phyloP scores from a whole-genome alignment of 1,139 yeast species.

The Sugiyamaella japonica region DNA sequence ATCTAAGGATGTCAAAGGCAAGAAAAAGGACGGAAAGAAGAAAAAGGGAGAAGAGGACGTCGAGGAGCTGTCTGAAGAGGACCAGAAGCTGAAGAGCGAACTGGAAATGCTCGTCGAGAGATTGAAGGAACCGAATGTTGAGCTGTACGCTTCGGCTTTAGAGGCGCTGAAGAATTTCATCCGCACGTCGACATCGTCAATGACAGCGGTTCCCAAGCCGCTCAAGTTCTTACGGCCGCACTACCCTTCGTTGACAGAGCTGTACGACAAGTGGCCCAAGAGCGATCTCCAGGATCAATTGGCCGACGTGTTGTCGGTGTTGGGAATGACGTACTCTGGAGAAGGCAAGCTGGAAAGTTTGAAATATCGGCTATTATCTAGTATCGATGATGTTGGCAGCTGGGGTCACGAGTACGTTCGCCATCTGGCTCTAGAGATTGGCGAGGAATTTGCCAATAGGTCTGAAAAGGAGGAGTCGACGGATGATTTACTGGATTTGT shows the following conservation, averaged over 20 bases:
- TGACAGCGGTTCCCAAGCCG: conserved; percentile 99
- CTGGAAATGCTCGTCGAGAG: conserved; percentile 85
- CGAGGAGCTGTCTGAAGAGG: conserved; percentile 93
- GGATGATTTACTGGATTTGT: conserved; percentile 58
- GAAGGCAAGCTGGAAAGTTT: conserved; percentile 80
- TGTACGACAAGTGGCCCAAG: conserved; percentile 68
- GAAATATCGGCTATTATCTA: conserved; percentile 72
- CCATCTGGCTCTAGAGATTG: conserved; percentile 92
- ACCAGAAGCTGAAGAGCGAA: conserved; percentile 81
- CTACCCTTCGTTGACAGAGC: conserved; percentile 62
- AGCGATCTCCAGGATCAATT: conserved; percentile 45
- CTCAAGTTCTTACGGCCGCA: conserved; percentile 91
- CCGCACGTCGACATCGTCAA: conserved; percentile 91
- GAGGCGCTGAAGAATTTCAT: conserved; percentile 71
- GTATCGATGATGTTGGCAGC: conserved; percentile 60
- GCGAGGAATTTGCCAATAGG: conserved; percentile 74
- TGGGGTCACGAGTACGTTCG: conserved; percentile 99
- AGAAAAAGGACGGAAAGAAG: conserved; percentile 27
- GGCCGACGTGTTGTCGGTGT: conserved; percentile 87
- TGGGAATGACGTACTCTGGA: conserved; percentile 93
- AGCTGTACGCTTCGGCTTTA: conserved; percentile 60
- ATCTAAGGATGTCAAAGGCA: conserved; percentile 20
- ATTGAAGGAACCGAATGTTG: conserved; percentile 52
- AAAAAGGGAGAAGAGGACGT: conserved; percentile 48
- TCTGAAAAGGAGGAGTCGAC: conserved; percentile 50